Evolutionary conservation across 1,284 basidiomycete species (phyloP), one percentile per base, ranked within the genome.

Genomic region (Ceratobasidium sp.): DNA sequence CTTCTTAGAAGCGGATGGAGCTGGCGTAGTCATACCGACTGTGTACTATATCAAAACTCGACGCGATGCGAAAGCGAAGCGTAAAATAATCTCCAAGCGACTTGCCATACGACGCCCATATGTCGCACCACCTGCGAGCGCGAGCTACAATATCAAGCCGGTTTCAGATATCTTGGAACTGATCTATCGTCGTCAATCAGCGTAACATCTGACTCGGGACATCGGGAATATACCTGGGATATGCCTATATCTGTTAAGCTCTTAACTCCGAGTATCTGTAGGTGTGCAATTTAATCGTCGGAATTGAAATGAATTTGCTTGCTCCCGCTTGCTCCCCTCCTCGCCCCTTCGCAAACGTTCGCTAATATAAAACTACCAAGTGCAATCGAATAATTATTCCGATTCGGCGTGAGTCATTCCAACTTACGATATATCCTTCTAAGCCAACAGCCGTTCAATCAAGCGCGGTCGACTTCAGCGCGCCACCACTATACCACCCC

Each of bases 251-350:
- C 64, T 28, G 71, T 48, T 0, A 76, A 73, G 53, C 77, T 64
- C 28, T 73, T 62, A 16, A 77, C 74, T 18, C 78, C 78, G 75
- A 79, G 76, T 1, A 78, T 76, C 72, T 75, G 73, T 75, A 75
- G 18, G 77, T 77, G 45, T 55, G 34, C 64, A 78, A 43, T 58
- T 78, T 76, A 6, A 76, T 77, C 45, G 46, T 69, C n/a, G 77
- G 28, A 53, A 79, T 69, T 3, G 75, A 64, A 28, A 79, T 77
- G 74, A 80, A 53, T 45, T 74, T 75, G 48, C 71, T 41, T 5
- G 79, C 78, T 14, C 79, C 78, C 14, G 73, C 76, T 71, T 78
- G n/a, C n/a, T n/a, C n/a, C n/a, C n/a, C n/a, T n/a, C n/a, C n/a
- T n/a, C n/a, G n/a, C n/a, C n/a, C n/a, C 76, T 28, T 78, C 78